Evolutionary conservation across 2,329 filamentous ascomycete genomes (phyloP), one percentile per base, ranked within the genome.

Genomic region (Furcasterigmium sp.): DNA sequence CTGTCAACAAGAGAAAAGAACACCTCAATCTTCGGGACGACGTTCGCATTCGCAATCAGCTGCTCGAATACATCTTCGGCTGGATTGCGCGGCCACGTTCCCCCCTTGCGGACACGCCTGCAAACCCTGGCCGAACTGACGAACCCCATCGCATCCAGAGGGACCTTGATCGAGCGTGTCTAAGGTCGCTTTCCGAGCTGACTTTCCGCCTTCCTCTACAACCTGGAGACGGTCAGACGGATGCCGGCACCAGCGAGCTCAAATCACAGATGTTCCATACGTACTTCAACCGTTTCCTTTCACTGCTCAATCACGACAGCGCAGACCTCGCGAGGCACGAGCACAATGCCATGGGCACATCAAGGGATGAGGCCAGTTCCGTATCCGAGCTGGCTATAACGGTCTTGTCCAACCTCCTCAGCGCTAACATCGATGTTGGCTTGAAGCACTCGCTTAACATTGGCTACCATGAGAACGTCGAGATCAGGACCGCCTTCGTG

Each of bases 241-340:
- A 86, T 60, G 80, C 78, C 2, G 78, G 80, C 36, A 80, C 78
- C 42, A 84, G 80, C 50, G 82, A 85, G 58, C 70, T 82, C 41
- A 85, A 85, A 56, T 82, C 79, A 1, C 78, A 85, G 53, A 81
- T 85, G 75, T 86, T 86, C 54, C 80, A 84, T 48, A 80, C 76
- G 7, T 86, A 86, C 57, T 85, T 86, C 62, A 85, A 83, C 48
- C 71, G 80, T 8, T 85, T 86, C 53, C 65, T 86, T 17, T 83
- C 80, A 1, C 64, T 86, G 5, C 66, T 86, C 21, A 82, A 82
- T 47, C 69, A 78, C 39, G 79, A 84, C 43, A 60, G 70, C 1
- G 53, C 64, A 1, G 72, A 76, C 5, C 54, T 63, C 29, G 57
- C 60, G n/a, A 64, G 66, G 41, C 60, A 56, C 8, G 76, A 81